Percentiles rank a stretch among this genome's conserved stretches.
Conservation (phyloP, 495 filamentous ascomycete genomes). For the Xylaria scruposa region DNA sequence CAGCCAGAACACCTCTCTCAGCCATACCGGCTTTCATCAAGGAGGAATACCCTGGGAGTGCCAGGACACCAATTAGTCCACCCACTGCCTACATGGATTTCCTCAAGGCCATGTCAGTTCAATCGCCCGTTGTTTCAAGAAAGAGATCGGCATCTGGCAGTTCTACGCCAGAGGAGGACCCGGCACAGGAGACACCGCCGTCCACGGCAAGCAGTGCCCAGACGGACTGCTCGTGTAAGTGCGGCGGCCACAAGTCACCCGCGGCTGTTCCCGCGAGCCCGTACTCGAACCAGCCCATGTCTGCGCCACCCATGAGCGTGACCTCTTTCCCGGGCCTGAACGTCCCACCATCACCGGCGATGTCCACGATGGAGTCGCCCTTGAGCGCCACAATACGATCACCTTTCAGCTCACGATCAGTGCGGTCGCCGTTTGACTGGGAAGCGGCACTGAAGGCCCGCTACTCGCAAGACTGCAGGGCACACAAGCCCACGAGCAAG, state of each 20-base stretch:
- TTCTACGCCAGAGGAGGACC: constrained; percentile 43
- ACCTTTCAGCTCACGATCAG: constrained; percentile 60
- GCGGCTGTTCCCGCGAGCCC: constrained; percentile 46
- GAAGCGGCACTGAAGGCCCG: constrained; percentile 62
- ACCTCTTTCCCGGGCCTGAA: constrained; percentile 58
- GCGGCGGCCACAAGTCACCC: constrained; percentile 54
- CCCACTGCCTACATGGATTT: constrained; percentile 92
- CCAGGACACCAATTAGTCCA: constrained; percentile 89
- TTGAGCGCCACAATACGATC: constrained; percentile 51
- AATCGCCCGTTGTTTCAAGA: constrained; percentile 65
- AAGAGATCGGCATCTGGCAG: constrained; percentile 46
- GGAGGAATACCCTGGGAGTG: constrained; percentile 42
- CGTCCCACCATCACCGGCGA: constrained; percentile 66
- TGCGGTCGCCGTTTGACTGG: constrained; percentile 66
- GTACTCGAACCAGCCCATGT: constrained; percentile 58
- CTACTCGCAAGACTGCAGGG: constrained; percentile 51
- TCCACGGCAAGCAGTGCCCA: constrained; percentile 61
- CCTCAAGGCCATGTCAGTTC: constrained; percentile 70
- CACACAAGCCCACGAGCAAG: constrained; percentile 54
- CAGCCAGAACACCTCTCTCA: constrained; percentile 57
- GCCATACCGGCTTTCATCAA: constrained; percentile 55
- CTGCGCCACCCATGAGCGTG: constrained; percentile 61
- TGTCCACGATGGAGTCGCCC: constrained; percentile 55
- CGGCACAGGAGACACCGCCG: constrained; percentile 53
- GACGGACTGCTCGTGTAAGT: constrained; percentile 62